Conservation (phyloP, 1,284 basidiomycete species). For the Ceraceosorus guamensis region DNA sequence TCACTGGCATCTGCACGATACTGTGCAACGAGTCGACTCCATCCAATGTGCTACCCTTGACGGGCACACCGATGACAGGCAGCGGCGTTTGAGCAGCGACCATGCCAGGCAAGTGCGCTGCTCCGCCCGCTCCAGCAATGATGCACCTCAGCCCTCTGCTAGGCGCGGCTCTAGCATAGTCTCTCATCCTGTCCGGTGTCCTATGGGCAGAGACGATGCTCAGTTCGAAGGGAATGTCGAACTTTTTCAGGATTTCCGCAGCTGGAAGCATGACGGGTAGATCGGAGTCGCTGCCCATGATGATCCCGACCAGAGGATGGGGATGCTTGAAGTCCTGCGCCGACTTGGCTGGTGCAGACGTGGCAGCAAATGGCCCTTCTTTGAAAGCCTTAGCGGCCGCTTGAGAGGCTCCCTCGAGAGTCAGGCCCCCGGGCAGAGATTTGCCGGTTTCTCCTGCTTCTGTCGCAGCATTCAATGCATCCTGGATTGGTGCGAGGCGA, state of each 20-base stretch:
- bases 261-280: conserved; percentile 85
- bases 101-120: conserved; percentile 97
- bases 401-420: conserved; percentile 16
- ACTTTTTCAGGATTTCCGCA: conserved; percentile 72
- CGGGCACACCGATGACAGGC: conserved; percentile 93
- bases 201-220: conserved; percentile 94
- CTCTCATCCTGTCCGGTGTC: conserved; percentile 77
- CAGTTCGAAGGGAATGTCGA: conserved; percentile 81
- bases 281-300: conserved; percentile 99
- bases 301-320: conserved; percentile 79
- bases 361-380: not conserved
- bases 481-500: conserved; percentile 47
- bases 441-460: conserved; percentile 24
- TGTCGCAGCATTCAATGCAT: conserved; percentile 38
- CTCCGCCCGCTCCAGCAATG: conserved; percentile 93
- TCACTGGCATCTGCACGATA: conserved; percentile 97
- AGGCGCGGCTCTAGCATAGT: conserved; percentile 72
- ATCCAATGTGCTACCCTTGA: conserved; percentile 86
- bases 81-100: conserved; percentile 86
- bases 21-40: conserved; percentile 93
- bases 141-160: conserved; percentile 69
- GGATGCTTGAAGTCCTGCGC: conserved; percentile 51
- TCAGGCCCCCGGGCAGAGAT: conserved; percentile 20
- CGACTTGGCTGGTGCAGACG: conserved; percentile 20
- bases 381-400: not conserved